Evolutionary conservation across 257 asterid genomes (phyloP).

Genomic region (Gardenia jasminoides): DNA sequence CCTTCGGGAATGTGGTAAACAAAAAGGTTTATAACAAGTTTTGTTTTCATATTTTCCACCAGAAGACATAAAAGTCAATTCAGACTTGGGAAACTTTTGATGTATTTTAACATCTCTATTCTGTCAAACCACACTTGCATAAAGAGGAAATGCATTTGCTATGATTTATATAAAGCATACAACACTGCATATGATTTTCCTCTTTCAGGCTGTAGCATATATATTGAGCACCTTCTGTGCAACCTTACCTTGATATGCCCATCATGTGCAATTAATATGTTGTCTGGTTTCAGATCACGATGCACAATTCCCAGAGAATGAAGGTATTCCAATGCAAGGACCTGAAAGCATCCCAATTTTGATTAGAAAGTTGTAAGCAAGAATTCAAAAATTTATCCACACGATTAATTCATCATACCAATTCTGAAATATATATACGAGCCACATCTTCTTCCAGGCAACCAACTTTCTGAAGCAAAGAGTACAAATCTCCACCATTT

Average conservation of each 20-base stretch:
- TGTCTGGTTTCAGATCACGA: constrained; percentile 98
- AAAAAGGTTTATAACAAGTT: not conserved
- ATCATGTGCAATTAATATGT: constrained; percentile 85
- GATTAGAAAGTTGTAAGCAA: constrained; percentile 23
- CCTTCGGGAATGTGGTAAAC: not conserved
- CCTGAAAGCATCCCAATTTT: constrained; percentile 46
- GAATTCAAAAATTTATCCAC: constrained; percentile 13
- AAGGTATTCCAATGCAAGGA: constrained; percentile 94
- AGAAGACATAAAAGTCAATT: not conserved
- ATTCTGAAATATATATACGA: constrained; percentile 80
- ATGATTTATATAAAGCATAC: not conserved
- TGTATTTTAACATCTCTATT: not conserved
- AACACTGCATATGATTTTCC: not conserved
- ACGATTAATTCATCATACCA: constrained; percentile 48
- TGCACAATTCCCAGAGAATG: constrained; percentile 94
- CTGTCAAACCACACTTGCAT: not conserved
- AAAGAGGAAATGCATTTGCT: not conserved
- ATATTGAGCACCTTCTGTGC: not conserved
- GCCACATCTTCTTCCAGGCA: constrained; percentile 87
- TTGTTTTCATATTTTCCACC: not conserved
- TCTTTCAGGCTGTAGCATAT: not conserved
- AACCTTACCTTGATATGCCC: constrained; percentile 88
- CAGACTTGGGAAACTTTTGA: not conserved
- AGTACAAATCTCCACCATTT: constrained; percentile 92
- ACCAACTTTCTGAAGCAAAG: constrained; percentile 73